phyloP scores from a whole-genome alignment of 495 filamentous ascomycete species.

The Penicillium nucicola region DNA sequence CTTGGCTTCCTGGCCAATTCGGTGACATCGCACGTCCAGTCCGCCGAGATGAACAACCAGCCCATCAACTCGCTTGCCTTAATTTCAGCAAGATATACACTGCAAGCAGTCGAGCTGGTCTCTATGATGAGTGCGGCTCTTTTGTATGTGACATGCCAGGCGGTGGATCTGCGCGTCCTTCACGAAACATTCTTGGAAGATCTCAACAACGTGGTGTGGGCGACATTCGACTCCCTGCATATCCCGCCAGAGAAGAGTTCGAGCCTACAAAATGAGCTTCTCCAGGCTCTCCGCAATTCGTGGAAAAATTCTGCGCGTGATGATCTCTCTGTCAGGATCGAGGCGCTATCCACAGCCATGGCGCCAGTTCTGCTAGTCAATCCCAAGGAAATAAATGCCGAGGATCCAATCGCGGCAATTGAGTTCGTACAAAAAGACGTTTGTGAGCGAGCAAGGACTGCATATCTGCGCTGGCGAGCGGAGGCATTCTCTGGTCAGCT shows the following conservation, averaged over 20 bases:
- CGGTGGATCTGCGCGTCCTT: constrained; percentile 14
- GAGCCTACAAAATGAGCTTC: not conserved
- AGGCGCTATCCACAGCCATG: not conserved
- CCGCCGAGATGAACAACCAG: constrained; percentile 58
- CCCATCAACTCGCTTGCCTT: constrained; percentile 56
- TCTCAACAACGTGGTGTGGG: not conserved
- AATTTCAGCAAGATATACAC: constrained; percentile 51
- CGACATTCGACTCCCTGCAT: too few species aligned
- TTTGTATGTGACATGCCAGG: too few species aligned
- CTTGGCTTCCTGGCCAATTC: constrained; percentile 47
- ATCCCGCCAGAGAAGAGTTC: too few species aligned
- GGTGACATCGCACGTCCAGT: constrained; percentile 47
- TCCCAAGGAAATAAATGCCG: not conserved
- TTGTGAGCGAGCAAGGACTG: not conserved
- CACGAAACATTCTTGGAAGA: constrained; percentile 16
- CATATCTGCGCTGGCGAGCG: too few species aligned
- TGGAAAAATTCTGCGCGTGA: not conserved
- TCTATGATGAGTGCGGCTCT: too few species aligned
- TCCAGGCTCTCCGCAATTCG: not conserved
- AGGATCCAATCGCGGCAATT: not conserved
- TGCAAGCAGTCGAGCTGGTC: constrained; percentile 15
- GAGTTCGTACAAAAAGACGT: not conserved
- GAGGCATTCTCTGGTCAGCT: not conserved
- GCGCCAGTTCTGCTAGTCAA: not conserved
- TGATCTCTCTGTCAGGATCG: not conserved